Percentiles rank a stretch among this genome's conserved stretches.
Conservation (phyloP, 306 rosid species). For the Delonix regia region DNA sequence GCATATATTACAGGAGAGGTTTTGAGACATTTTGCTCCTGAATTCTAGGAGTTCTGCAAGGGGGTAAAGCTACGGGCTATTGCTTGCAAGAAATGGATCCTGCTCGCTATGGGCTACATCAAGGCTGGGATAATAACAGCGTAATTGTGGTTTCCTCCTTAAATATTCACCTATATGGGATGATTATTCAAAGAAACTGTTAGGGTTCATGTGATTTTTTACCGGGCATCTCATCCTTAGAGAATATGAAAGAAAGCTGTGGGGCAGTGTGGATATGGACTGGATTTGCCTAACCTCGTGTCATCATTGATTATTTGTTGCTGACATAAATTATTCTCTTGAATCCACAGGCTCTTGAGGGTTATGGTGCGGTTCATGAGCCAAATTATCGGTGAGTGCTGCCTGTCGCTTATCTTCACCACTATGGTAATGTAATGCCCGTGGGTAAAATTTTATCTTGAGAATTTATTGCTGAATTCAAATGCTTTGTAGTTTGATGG, state of each 20-base stretch:
- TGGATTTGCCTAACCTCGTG: slow-evolving; percentile 98
- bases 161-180: slow-evolving; percentile 95
- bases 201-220: slow-evolving; percentile 85
- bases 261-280: slow-evolving; percentile 98
- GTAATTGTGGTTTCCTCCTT: slow-evolving; percentile 99
- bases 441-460: slow-evolving; percentile 4
- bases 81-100: slow-evolving; percentile 91
- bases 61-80: slow-evolving; percentile 40
- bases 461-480: not conserved
- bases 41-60: slow-evolving; percentile 52
- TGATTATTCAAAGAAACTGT: slow-evolving; percentile 82
- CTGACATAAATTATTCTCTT: slow-evolving; percentile 99
- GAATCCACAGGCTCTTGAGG: slow-evolving; percentile 99
- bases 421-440: slow-evolving; percentile 36
- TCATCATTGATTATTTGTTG: slow-evolving; percentile 83
- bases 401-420: slow-evolving; percentile 44
- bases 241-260: slow-evolving; percentile 85
- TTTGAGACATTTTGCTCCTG: slow-evolving; percentile 64
- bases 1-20: slow-evolving; percentile 84
- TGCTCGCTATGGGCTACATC: slow-evolving; percentile 93
- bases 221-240: slow-evolving; percentile 69
- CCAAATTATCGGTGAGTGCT: slow-evolving; percentile 94
- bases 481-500: slow-evolving; percentile 17
- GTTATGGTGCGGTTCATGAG: slow-evolving; percentile 85
- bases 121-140: slow-evolving; percentile 99